Percentiles rank a stretch among this genome's conserved stretches.
Evolutionary conservation across 2,329 filamentous ascomycete genomes (phyloP).

Genomic region (Arthrobotrys iridis): DNA sequence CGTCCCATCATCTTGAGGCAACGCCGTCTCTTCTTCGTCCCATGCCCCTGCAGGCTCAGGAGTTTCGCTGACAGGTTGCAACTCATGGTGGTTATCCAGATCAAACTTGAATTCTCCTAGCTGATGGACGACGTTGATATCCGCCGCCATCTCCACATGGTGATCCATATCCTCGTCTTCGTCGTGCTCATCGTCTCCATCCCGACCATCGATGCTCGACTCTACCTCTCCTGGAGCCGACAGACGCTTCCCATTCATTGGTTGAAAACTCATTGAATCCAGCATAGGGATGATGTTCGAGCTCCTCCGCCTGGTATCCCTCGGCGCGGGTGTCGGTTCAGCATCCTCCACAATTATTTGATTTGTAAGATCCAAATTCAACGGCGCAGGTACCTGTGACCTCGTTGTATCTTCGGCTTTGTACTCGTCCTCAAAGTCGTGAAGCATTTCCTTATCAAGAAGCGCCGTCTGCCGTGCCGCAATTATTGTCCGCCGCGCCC

Average conservation of each 20-base stretch:
- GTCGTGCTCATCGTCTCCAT: conserved; percentile 73
- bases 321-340: conserved; percentile 43
- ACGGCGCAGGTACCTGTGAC: conserved; percentile 41
- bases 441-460: conserved; percentile 35
- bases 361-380: conserved; percentile 40
- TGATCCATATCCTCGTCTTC: conserved; percentile 78
- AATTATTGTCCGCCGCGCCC: conserved; percentile 19
- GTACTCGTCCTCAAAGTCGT: conserved; percentile 48
- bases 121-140: conserved; percentile 84
- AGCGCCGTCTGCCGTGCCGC: conserved; percentile 33
- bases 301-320: conserved; percentile 39
- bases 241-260: conserved; percentile 48
- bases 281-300: conserved; percentile 48
- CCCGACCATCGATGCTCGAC: conserved; percentile 65
- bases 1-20: conserved; percentile 35
- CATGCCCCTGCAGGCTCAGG: conserved; percentile 65
- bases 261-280: conserved; percentile 46
- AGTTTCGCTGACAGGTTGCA: conserved; percentile 67
- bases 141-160: conserved; percentile 70
- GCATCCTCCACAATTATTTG: conserved; percentile 44
- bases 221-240: conserved; percentile 50
- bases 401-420: conserved; percentile 42
- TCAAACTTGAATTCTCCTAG: conserved; percentile 85
- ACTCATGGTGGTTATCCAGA: conserved; percentile 72
- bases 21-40: conserved; percentile 36